Conservation (phyloP, 306 rosid genomes). For the Mimosa bimucronata region DNA sequence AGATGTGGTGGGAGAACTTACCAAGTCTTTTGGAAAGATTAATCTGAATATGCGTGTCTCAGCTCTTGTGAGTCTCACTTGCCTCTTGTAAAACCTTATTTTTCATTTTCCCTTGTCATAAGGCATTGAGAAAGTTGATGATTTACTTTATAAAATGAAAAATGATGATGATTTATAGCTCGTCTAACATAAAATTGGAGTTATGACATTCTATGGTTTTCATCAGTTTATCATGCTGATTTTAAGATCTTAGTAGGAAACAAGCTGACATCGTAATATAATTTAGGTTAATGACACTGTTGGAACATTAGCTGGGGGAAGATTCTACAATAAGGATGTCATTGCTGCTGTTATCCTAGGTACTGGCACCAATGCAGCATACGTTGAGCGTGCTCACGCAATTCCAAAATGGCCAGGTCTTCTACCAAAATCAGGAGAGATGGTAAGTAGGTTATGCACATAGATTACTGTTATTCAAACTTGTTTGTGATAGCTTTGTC, state of each 20-base stretch:
- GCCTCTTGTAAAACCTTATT: not conserved
- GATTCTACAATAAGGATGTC: slow-evolving; percentile 76
- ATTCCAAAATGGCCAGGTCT: slow-evolving; percentile 95
- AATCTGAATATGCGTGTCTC: slow-evolving; percentile 86
- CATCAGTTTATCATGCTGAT: not conserved
- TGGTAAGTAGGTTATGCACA: slow-evolving; percentile 55
- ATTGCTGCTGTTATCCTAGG: slow-evolving; percentile 92
- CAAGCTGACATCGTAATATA: slow-evolving; percentile 3
- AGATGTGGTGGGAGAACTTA: slow-evolving; percentile 85
- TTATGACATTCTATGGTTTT: slow-evolving; percentile 5
- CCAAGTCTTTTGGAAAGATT: slow-evolving; percentile 71
- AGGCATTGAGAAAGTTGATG: not conserved
- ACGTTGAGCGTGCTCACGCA: slow-evolving; percentile 78
- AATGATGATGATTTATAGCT: not conserved
- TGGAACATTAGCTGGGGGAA: slow-evolving; percentile 91
- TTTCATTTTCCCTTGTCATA: not conserved
- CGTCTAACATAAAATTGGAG: slow-evolving; percentile 15
- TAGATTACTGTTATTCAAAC: not conserved
- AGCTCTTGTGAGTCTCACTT: slow-evolving; percentile 66
- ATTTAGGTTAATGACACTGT: slow-evolving; percentile 87
- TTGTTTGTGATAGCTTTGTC: slow-evolving; percentile 3
- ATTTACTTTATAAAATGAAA: no score
- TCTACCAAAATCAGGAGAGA: slow-evolving; percentile 82
- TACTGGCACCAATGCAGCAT: slow-evolving; percentile 98
- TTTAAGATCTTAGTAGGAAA: slow-evolving; percentile 5